These are phyloP conservation scores for Saccharomyces hybrid DNA, from an alignment of 1,139 yeast species.

Conservation along the genomic window DNA sequence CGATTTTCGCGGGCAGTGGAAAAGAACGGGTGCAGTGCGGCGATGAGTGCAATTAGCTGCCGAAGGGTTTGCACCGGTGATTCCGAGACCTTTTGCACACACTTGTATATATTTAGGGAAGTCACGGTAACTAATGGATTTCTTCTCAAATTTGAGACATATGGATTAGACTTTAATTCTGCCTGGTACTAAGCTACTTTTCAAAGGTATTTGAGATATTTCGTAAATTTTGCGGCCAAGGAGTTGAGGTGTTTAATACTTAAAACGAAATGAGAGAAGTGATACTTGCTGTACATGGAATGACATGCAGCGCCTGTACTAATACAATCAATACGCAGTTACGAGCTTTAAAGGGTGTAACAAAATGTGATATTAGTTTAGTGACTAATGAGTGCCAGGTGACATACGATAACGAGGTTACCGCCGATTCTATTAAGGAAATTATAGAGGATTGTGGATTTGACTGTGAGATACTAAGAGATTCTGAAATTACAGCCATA, in stretches of 20 bases:
- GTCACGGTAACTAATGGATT: neutral
- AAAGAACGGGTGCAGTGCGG: constrained; percentile 1
- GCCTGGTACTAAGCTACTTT: neutral
- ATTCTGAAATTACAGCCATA: neutral
- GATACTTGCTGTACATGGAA: constrained; percentile 44
- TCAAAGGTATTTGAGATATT: neutral
- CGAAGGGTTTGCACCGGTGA: constrained; percentile 1
- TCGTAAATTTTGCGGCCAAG: neutral
- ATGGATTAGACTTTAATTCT: neutral
- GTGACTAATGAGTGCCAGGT: constrained; percentile 67
- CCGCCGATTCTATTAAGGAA: constrained; percentile 36
- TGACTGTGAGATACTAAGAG: constrained; percentile 39
- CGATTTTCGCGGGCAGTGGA: neutral
- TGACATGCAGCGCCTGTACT: constrained; percentile 86
- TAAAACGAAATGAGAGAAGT: constrained; percentile 10
- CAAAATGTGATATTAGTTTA: constrained; percentile 51
- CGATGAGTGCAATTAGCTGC: constrained; percentile 1
- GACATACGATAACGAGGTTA: constrained; percentile 33
- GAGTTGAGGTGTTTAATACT: neutral
- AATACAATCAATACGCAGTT: constrained; percentile 54
- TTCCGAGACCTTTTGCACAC: constrained; percentile 1
- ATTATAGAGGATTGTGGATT: constrained; percentile 72
- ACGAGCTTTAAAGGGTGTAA: constrained; percentile 42
- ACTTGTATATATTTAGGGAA: neutral
- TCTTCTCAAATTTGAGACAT: neutral